Evolutionary conservation across 2,329 filamentous ascomycete genomes (phyloP).

Genomic region (Pseudopithomyces maydicus): DNA sequence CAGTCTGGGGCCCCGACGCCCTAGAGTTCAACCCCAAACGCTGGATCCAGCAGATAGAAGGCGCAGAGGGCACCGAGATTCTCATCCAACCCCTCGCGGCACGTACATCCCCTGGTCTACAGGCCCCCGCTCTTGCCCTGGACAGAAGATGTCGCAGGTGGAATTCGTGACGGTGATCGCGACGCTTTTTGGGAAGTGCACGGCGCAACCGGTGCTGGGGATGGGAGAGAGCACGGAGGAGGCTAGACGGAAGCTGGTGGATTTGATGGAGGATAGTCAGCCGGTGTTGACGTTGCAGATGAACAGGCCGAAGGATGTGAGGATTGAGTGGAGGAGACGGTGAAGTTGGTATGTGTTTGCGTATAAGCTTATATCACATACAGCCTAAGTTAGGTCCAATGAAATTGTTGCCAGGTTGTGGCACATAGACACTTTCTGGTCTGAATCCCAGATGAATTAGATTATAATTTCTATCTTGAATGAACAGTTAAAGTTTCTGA

Average conservation of each 20-base stretch:
- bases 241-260: not conserved
- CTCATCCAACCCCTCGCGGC: not conserved
- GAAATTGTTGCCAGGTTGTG: no score
- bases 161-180: not conserved
- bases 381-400: no score
- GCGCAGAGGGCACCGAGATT: no score
- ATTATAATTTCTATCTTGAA: no score
- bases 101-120: not conserved
- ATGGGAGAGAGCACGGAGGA: not conserved
- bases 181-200: not conserved
- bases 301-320: not conserved
- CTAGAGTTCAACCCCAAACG: not conserved
- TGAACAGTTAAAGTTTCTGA: no score
- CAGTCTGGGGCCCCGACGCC: not conserved
- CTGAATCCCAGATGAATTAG: no score
- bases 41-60: not conserved
- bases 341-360: no score
- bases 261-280: not conserved
- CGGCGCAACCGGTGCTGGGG: not conserved
- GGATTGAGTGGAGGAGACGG: not conserved
- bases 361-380: no score
- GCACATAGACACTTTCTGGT: no score
- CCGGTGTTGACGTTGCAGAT: not conserved
- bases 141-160: not conserved
- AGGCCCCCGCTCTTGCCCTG: not conserved